Percentiles rank a stretch among this genome's conserved stretches.
Evolutionary conservation across 352 stramenopile species (phyloP).

Genomic region (Globisporangium alternatum): DNA sequence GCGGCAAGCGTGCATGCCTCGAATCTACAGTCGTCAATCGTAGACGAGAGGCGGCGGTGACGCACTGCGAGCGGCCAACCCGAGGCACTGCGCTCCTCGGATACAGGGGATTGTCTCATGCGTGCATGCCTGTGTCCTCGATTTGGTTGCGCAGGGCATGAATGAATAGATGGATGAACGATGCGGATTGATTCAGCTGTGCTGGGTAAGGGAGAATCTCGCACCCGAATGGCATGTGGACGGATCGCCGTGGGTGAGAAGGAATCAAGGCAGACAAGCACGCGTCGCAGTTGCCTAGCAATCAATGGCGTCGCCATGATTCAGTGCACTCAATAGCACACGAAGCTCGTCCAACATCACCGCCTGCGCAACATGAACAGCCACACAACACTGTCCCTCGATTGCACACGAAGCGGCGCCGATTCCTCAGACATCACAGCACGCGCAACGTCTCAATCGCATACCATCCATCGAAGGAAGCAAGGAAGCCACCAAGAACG

Average conservation of each 20-base stretch:
- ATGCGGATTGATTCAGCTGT: not conserved
- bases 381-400: no score
- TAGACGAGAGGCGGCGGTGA: constrained; percentile 1
- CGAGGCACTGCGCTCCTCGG: not conserved
- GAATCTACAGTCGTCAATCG: constrained; percentile 1
- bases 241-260: no score
- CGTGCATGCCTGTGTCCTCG: not conserved
- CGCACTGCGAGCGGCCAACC: not conserved
- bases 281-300: not conserved
- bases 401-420: not conserved
- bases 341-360: not conserved
- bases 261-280: no score
- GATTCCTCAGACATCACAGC: not conserved
- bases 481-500: not conserved
- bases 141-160: not conserved
- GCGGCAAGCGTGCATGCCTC: not conserved
- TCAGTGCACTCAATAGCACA: not conserved
- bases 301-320: not conserved
- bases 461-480: not conserved
- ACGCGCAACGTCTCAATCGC: not conserved
- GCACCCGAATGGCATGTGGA: no score
- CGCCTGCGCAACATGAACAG: no score
- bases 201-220: no score
- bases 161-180: not conserved
- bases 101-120: not conserved